phyloP scores from a whole-genome alignment of 2,329 filamentous ascomycete genomes.

The Diaporthe batatas region DNA sequence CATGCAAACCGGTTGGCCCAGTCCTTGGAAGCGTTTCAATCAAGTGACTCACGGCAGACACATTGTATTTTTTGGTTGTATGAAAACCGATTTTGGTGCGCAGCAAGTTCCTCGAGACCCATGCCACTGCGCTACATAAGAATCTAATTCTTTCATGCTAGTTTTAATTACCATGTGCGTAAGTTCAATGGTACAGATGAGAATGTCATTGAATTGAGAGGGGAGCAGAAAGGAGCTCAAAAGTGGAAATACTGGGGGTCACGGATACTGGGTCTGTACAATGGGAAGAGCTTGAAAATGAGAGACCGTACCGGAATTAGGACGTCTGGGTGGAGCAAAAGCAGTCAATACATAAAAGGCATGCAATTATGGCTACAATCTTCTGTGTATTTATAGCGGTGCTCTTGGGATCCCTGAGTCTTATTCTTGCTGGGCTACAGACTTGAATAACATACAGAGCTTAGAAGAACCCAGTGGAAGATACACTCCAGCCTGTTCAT shows the following conservation, averaged over 20 bases:
- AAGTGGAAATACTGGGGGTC: conserved; percentile 6
- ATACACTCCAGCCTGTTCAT: background rate
- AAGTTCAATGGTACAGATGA: conserved; percentile 1
- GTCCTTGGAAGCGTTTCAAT: no score
- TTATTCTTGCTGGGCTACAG: background rate
- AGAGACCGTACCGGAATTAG: background rate
- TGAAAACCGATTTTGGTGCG: no score
- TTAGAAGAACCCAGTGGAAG: background rate
- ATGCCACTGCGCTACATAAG: no score
- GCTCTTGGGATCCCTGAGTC: background rate
- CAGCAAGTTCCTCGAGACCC: no score
- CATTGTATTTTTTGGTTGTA: no score
- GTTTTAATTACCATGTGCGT: background rate
- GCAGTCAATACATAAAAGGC: no score
- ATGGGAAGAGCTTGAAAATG: conserved; percentile 14
- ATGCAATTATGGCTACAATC: conserved; percentile 4
- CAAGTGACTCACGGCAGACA: no score
- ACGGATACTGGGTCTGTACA: background rate
- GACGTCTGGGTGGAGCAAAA: conserved; percentile 11
- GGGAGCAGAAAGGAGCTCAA: background rate
- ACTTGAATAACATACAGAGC: conserved; percentile 16
- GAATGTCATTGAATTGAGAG: background rate
- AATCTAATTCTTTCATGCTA: no score
- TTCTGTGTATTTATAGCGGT: conserved; percentile 4
- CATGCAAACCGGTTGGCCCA: no score